Evolutionary conservation across 2,329 filamentous ascomycete genomes (phyloP), one percentile per base, ranked within the genome.

Genomic region (Aspergillus niger): DNA sequence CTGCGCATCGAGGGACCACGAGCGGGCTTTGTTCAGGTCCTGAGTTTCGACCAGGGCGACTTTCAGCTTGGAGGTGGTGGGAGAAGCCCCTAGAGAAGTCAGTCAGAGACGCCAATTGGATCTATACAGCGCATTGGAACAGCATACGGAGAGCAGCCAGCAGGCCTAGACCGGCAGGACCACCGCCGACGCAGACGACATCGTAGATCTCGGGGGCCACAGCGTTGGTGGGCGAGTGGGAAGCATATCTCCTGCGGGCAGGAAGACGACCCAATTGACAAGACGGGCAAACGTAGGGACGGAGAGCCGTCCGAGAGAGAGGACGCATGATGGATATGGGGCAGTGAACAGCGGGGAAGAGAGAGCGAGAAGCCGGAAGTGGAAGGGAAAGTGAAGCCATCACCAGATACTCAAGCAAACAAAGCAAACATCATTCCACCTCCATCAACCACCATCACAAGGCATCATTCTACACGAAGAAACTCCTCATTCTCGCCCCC

Each of bases 31-130:
- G 67, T 83, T 80, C 36, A 99, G 85, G 72, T 96, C 89, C 78
- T 97, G 93, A 38, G 89, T 89, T 81, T 99, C 95, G 70, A 99
- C 85, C 61, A 99, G 87, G 62, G 94, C 95, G 47, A 97, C 85
- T 69, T 89, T 91, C 26, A 99, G 86, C 63, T 87, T 83, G 30
- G 89, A 86, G 2, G 95, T 96, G 17, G 85, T 79, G 5, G 90
- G 87, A 17, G 89, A 92, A 11, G 91, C 85, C 67, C 90, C 91
- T 95, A 63, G n/a, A 57, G 20, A 36, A 5, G 26, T 17, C 8
- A 55, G 58, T 61, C 59, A 70, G 47, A 49, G 57, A 52, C 10
- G 1, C 32, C 32, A 8, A 22, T 20, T 8, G 1, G 1, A 20
- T 13, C 20, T n/a, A 47, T 36, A 55, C 39, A 20, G 47, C 15